Base-by-base conservation (phyloP, 345 rosid species). In the Iberis pinnata region DNA sequence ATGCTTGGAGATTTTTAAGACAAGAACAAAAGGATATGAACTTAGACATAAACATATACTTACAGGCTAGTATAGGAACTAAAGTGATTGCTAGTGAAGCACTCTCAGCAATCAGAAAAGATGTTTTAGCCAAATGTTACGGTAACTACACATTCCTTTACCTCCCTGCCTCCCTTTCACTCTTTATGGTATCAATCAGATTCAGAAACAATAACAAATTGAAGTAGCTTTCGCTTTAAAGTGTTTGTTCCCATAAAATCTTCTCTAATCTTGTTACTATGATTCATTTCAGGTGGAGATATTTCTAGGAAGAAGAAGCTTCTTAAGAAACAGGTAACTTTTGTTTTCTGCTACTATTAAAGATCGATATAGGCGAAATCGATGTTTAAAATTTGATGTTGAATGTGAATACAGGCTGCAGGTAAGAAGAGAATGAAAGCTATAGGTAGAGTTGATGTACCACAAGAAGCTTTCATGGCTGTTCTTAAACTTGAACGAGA, bases 401-500 rank as follows among this genome's bases (percentile, higher is more conserved):
- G 4, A 4, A 18, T 14, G 0, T 0, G 14, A 3, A 53, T 58
- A 41, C 75, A 90, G 95, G 96, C 98, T 53, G 98, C 63, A 68
- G 98, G 98, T 57, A 92, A 92, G 89, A 92, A 84, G 69, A 74
- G 98, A 77, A 92, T 92, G 98, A 92, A 92, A 75, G 75, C 96
- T 19, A 81, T 92, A 55, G 98, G 98, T 25, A 92, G 78, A 77
- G 96, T 92, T 9, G 95, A 92, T 65, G 96, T 92, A 39, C 98
- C 98, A 54, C 98, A 92, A 66, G 98, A 92, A 77, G 98, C 98
- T 37, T 92, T 92, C 76, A 92, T 92, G 98, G 98, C 96, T 20
- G 88, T 92, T 25, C 74, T 92, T 61, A 92, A 88, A 71, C 96
- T 92, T 64, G 98, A 92, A 75, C 79, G 80, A 71, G 89, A 92